Conservation (phyloP, 805 yeast species). For the Spathaspora hagerdaliae region DNA sequence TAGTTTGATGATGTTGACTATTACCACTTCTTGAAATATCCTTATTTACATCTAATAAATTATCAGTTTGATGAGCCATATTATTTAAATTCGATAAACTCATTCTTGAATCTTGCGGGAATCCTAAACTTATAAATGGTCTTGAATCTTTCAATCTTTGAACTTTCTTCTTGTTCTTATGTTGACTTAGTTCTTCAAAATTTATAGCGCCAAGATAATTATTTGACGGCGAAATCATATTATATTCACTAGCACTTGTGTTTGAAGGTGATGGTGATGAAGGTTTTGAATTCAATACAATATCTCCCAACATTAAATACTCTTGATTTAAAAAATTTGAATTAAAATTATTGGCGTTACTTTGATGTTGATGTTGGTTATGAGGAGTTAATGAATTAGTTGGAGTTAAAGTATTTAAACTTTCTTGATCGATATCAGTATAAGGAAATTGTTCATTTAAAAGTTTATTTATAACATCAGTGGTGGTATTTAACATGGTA, state of each 20-base stretch:
- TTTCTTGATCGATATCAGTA: constrained; percentile 1
- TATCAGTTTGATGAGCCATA: constrained; percentile 7
- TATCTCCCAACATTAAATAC: constrained; percentile 50
- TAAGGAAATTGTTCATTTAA: constrained; percentile 7
- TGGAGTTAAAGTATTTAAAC: not conserved
- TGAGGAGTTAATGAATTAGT: not conserved
- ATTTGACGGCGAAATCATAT: constrained; percentile 1
- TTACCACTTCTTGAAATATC: not conserved
- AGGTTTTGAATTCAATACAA: constrained; percentile 37
- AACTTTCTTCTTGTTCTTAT: constrained; percentile 3
- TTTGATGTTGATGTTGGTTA: not conserved
- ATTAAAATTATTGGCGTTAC: constrained; percentile 21
- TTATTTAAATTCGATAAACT: constrained; percentile 5
- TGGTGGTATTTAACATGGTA: constrained; percentile 24
- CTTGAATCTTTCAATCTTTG: constrained; percentile 23
- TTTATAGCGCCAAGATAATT: constrained; percentile 1
- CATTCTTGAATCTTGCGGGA: constrained; percentile 9
- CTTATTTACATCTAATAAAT: constrained; percentile 6
- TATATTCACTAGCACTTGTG: constrained; percentile 16
- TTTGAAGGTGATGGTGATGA: constrained; percentile 37
- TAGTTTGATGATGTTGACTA: constrained; percentile 1
- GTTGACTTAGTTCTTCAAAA: constrained; percentile 3
- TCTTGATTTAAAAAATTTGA: constrained; percentile 49
- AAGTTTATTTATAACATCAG: constrained; percentile 22
- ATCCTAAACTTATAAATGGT: constrained; percentile 41